Percentiles rank a stretch among this genome's conserved stretches.
Evolutionary conservation across 495 filamentous ascomycete species (phyloP).

Genomic region (Tuber brumale): DNA sequence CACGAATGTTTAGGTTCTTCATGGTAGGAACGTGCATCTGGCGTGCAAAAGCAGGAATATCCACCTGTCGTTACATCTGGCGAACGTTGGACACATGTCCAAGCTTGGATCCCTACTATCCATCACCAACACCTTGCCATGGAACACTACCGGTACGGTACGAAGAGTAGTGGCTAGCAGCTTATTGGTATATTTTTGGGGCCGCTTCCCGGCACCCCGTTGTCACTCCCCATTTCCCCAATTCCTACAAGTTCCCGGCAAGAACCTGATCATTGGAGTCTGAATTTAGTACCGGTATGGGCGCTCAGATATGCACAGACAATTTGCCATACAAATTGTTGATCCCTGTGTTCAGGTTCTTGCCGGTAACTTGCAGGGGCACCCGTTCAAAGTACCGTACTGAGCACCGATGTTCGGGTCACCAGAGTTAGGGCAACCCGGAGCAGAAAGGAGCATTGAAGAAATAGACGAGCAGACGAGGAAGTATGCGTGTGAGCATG

Average conservation of each 20-base stretch:
- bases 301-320: too few relatives aligned
- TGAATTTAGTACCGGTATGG: too few relatives aligned
- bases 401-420: neutral
- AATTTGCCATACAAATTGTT: too few relatives aligned
- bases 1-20: too few relatives aligned
- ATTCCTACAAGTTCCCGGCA: too few relatives aligned
- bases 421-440: neutral
- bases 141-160: neutral
- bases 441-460: neutral
- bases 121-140: neutral
- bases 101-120: neutral
- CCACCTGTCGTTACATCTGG: neutral
- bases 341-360: too few relatives aligned
- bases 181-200: neutral
- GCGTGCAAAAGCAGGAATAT: neutral
- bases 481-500: neutral
- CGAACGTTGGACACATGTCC: neutral
- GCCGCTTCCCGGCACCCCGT: neutral
- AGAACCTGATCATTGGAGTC: too few relatives aligned
- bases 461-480: neutral
- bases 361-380: too few relatives aligned
- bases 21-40: neutral
- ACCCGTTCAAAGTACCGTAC: too few relatives aligned
- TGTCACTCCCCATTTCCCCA: neutral
- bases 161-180: neutral